These are phyloP conservation scores for Syzygium jambos DNA, from an alignment of 345 rosid genomes.

Conservation along the genomic window DNA sequence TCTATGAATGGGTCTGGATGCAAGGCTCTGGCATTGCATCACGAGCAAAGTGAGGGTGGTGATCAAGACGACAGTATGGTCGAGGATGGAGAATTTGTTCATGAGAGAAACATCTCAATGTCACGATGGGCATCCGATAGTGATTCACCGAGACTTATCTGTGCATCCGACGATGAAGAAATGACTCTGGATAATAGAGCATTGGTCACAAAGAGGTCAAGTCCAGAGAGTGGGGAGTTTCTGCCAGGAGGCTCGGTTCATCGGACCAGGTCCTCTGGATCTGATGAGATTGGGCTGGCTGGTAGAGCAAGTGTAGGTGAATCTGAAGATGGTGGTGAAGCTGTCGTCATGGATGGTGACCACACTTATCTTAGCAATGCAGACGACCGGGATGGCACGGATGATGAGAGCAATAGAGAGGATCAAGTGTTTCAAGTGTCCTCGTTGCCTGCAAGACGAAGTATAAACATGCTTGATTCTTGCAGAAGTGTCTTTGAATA, in stretches of 20 bases:
- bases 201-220: background rate
- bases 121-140: constrained; percentile 65
- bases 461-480: constrained; percentile 48
- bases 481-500: constrained; percentile 62
- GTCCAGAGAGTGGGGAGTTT: constrained; percentile 43
- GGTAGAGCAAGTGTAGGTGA: constrained; percentile 15
- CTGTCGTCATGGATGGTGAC: constrained; percentile 13
- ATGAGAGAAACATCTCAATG: constrained; percentile 24
- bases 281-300: constrained; percentile 8
- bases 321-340: constrained; percentile 16
- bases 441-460: constrained; percentile 7
- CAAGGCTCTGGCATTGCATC: constrained; percentile 1
- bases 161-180: constrained; percentile 14
- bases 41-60: constrained; percentile 6
- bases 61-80: constrained; percentile 17
- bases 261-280: constrained; percentile 15
- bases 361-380: constrained; percentile 8
- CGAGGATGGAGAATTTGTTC: constrained; percentile 33
- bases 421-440: constrained; percentile 18
- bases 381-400: constrained; percentile 5
- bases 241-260: constrained; percentile 17
- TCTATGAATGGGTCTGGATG: background rate
- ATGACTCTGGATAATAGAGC: background rate
- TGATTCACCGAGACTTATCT: constrained; percentile 15
- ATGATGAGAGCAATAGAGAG: background rate